phyloP scores from a whole-genome alignment of 2,329 filamentous ascomycete genomes.

The Coleophoma eucalyptorum region DNA sequence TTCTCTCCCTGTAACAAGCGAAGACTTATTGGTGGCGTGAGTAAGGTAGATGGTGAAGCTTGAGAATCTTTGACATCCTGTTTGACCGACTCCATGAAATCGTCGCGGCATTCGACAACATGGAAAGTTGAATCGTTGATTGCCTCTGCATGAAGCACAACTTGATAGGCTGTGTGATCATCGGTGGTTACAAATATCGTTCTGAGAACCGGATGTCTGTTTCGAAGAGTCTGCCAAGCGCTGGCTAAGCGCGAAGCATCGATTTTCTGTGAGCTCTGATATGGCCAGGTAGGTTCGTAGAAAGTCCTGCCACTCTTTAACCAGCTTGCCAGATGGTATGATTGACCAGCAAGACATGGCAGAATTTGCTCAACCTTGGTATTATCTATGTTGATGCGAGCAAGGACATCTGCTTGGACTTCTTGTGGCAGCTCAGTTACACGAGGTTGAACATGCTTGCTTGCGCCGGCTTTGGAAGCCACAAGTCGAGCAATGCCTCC shows the following conservation, averaged over 20 bases:
- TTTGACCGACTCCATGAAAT: neutral
- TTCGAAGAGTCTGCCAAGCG: neutral
- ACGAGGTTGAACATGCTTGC: neutral
- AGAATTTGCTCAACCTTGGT: neutral
- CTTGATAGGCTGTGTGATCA: neutral
- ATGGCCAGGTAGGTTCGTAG: neutral
- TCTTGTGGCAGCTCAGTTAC: neutral
- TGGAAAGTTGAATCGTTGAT: neutral
- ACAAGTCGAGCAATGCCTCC: constrained; percentile 1
- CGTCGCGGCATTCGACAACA: neutral
- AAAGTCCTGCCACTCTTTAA: neutral
- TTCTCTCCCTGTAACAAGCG: neutral
- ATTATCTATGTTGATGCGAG: neutral
- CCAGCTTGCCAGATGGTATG: neutral
- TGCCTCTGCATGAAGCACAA: neutral
- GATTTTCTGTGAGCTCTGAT: neutral
- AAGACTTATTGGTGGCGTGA: neutral
- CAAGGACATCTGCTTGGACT: neutral
- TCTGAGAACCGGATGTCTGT: neutral
- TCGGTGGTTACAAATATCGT: neutral
- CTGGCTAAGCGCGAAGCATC: neutral
- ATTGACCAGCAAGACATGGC: neutral
- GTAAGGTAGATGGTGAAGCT: neutral
- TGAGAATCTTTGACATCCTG: neutral
- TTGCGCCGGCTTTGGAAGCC: neutral